Evolutionary conservation across 2,329 filamentous ascomycete genomes (phyloP).

Genomic region (Fusarium verrucosum): DNA sequence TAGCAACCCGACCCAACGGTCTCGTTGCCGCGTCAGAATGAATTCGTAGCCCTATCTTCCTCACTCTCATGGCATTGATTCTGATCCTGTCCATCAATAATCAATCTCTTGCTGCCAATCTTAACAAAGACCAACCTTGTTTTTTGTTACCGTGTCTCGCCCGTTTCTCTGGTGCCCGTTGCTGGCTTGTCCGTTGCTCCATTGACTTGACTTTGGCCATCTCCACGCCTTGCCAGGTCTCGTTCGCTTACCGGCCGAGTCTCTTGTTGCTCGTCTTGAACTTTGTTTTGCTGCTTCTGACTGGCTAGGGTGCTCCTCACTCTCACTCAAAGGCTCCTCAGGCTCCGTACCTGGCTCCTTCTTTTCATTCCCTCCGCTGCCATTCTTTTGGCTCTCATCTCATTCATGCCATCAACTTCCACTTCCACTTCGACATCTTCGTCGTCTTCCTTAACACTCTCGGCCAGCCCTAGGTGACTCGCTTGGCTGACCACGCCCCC

Average conservation of each 20-base stretch:
- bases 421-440: conserved; percentile 30
- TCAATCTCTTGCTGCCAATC: conserved; percentile 10
- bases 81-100: neutral
- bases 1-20: conserved; percentile 30
- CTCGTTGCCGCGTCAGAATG: conserved; percentile 39
- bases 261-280: conserved; percentile 38
- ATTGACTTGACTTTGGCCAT: conserved; percentile 40
- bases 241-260: conserved; percentile 37
- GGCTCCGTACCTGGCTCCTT: conserved; percentile 15
- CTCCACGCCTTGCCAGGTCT: conserved; percentile 36
- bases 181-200: conserved; percentile 34
- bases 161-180: conserved; percentile 39
- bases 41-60: conserved; percentile 34
- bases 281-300: conserved; percentile 41
- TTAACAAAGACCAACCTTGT: conserved; percentile 15
- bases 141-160: conserved; percentile 36
- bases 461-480: conserved; percentile 36
- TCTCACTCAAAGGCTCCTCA: conserved; percentile 29
- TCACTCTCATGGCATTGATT: conserved; percentile 7
- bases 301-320: conserved; percentile 31
- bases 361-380: conserved; percentile 31
- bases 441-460: conserved; percentile 28
- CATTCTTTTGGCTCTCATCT: conserved; percentile 31
- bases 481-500: conserved; percentile 29
- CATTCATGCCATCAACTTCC: conserved; percentile 36